Conservation (phyloP, 257 asterid genomes). For the Scutellaria barbata region DNA sequence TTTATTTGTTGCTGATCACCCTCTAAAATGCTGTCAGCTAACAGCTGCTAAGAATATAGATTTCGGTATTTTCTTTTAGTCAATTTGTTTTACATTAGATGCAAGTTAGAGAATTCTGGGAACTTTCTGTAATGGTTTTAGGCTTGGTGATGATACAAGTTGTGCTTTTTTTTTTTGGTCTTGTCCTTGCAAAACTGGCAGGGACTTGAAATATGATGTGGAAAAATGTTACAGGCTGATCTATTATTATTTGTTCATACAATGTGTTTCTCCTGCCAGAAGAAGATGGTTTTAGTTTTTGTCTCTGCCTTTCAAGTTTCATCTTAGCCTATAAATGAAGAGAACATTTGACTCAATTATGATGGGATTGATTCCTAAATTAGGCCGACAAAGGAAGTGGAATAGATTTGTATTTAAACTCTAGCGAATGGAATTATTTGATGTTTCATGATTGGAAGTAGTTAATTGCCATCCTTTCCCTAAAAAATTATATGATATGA, state of each 20-base stretch:
- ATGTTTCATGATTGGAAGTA: slow-evolving; percentile 10
- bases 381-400: slow-evolving; percentile 7
- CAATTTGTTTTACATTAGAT: slow-evolving; percentile 17
- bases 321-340: slow-evolving; percentile 14
- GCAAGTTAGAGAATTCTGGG: neutral
- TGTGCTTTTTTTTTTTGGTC: slow-evolving; percentile 8
- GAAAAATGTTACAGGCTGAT: neutral
- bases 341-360: slow-evolving; percentile 14
- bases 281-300: slow-evolving; percentile 11
- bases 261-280: neutral
- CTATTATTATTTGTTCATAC: neutral
- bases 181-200: neutral
- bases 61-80: slow-evolving; percentile 1
- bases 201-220: slow-evolving; percentile 17
- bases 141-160: slow-evolving; percentile 9
- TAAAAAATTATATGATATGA: neutral
- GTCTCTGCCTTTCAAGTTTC: slow-evolving; percentile 14
- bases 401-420: slow-evolving; percentile 3
- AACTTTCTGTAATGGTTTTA: neutral
- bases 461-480: slow-evolving; percentile 3
- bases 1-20: slow-evolving; percentile 22
- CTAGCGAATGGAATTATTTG: neutral
- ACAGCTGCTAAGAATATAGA: slow-evolving; percentile 29
- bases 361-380: neutral
- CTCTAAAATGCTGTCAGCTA: neutral